These are phyloP conservation scores for Saccharomyces mikatae DNA, from an alignment of 805 yeast species.

Conservation along the genomic window DNA sequence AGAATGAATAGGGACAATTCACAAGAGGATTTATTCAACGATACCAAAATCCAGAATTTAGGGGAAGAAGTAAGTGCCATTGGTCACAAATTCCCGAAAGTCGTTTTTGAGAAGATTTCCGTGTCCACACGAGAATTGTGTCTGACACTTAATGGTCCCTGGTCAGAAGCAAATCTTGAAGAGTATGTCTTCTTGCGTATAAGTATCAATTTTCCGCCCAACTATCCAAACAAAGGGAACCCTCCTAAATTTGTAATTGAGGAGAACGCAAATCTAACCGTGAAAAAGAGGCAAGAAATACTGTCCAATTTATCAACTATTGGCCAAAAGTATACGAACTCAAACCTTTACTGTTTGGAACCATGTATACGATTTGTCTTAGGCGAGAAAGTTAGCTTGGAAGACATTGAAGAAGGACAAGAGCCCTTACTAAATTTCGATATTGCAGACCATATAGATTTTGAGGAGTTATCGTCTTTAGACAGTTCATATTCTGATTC, in stretches of 20 bases:
- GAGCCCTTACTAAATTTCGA: slow-evolving; percentile 28
- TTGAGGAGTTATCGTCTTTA: slow-evolving; percentile 30
- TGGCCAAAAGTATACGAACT: slow-evolving; percentile 45
- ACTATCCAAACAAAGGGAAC: slow-evolving; percentile 54
- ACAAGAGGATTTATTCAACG: slow-evolving; percentile 32
- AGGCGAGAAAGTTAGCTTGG: slow-evolving; percentile 65
- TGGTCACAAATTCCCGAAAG: slow-evolving; percentile 82
- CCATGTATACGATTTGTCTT: slow-evolving; percentile 65
- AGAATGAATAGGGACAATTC: slow-evolving; percentile 41
- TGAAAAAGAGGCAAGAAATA: slow-evolving; percentile 44
- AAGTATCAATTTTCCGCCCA: slow-evolving; percentile 59
- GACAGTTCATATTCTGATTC: slow-evolving; percentile 31
- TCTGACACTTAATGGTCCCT: slow-evolving; percentile 74
- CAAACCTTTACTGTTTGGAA: slow-evolving; percentile 66
- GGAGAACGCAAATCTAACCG: slow-evolving; percentile 62
- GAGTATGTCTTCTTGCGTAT: slow-evolving; percentile 57
- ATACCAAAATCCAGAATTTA: slow-evolving; percentile 46
- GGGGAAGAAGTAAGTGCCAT: slow-evolving; percentile 89
- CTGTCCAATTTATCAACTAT: slow-evolving; percentile 45
- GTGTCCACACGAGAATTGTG: slow-evolving; percentile 77
- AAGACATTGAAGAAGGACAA: slow-evolving; percentile 33
- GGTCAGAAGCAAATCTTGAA: slow-evolving; percentile 40
- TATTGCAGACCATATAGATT: slow-evolving; percentile 24
- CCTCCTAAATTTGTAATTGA: slow-evolving; percentile 59
- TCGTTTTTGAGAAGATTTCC: slow-evolving; percentile 77